Conservation (phyloP, 129 eudicot genomes). For the Arctium lappa region DNA sequence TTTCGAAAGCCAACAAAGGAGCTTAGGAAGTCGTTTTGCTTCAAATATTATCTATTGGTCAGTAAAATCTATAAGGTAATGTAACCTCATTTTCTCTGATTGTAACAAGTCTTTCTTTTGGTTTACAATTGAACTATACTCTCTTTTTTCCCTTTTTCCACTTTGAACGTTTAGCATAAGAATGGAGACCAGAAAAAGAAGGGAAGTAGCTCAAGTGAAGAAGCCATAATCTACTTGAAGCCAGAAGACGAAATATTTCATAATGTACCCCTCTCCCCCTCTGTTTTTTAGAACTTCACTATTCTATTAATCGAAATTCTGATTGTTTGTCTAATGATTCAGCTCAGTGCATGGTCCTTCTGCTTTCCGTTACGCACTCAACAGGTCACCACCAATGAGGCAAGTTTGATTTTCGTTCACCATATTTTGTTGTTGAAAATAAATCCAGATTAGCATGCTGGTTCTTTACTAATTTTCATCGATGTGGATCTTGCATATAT, state of each 20-base stretch:
- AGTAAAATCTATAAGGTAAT: constrained; percentile 74
- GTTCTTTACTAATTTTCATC: background rate
- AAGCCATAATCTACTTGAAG: constrained; percentile 62
- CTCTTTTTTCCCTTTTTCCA: background rate
- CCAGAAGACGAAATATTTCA: constrained; percentile 80
- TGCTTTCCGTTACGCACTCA: constrained; percentile 55
- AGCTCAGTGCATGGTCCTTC: constrained; percentile 88
- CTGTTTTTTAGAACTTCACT: background rate
- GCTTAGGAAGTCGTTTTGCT: constrained; percentile 63
- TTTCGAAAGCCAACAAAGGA: constrained; percentile 69
- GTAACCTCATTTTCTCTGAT: background rate
- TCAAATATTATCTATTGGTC: constrained; percentile 56
- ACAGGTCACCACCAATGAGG: constrained; percentile 70
- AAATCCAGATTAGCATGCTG: background rate
- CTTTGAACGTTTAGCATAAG: constrained; percentile 45
- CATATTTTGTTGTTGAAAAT: background rate
- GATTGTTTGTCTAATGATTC: constrained; percentile 27
- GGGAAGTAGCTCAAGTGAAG: constrained; percentile 39
- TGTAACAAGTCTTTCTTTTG: background rate
- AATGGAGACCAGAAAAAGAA: constrained; percentile 41
- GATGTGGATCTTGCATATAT: background rate
- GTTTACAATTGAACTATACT: background rate
- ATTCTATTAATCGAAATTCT: background rate
- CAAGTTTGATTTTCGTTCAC: constrained; percentile 16
- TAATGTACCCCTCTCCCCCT: constrained; percentile 39